Evolutionary conservation across 1,284 basidiomycete species (phyloP).

Genomic region (Trametes polyzona): DNA sequence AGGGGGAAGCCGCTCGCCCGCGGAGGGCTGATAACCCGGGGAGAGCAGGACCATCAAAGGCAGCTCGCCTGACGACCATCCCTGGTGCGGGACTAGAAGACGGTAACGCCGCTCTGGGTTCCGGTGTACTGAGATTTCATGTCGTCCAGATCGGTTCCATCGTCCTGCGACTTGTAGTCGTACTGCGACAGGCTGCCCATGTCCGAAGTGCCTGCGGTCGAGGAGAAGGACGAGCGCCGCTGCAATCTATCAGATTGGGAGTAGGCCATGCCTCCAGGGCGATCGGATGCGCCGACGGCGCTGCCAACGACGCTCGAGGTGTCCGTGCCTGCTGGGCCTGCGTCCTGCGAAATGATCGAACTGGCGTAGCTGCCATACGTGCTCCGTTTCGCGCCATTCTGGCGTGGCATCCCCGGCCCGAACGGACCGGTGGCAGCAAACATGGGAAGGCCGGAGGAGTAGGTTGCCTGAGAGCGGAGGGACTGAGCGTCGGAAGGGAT

Average conservation of each 20-base stretch:
- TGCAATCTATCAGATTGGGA: constrained; percentile 79
- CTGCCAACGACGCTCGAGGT: constrained; percentile 63
- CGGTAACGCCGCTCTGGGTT: constrained; percentile 82
- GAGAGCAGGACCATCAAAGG: constrained; percentile 22
- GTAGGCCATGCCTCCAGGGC: constrained; percentile 70
- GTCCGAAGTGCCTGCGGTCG: constrained; percentile 76
- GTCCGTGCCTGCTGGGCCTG: constrained; percentile 63
- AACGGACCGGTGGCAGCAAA: constrained; percentile 76
- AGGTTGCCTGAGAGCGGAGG: constrained; percentile 91
- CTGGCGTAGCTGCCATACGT: constrained; percentile 86
- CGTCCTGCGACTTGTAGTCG: constrained; percentile 88
- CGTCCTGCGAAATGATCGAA: constrained; percentile 90
- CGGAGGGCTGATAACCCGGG: constrained; percentile 18
- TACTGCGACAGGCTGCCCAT: constrained; percentile 77
- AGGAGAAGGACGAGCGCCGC: constrained; percentile 73
- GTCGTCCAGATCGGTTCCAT: constrained; percentile 74
- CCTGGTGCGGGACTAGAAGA: constrained; percentile 54
- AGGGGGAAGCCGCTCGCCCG: constrained; percentile 3
- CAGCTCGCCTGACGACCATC: constrained; percentile 25
- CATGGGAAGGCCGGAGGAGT: constrained; percentile 87
- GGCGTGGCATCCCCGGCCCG: constrained; percentile 63
- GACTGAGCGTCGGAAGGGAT: constrained; percentile 96
- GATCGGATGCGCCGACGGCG: constrained; percentile 46
- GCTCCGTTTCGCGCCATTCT: constrained; percentile 70
- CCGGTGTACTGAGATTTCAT: constrained; percentile 84